Base-by-base conservation (phyloP, 345 rosid species). In the Salix arbutifolia region DNA sequence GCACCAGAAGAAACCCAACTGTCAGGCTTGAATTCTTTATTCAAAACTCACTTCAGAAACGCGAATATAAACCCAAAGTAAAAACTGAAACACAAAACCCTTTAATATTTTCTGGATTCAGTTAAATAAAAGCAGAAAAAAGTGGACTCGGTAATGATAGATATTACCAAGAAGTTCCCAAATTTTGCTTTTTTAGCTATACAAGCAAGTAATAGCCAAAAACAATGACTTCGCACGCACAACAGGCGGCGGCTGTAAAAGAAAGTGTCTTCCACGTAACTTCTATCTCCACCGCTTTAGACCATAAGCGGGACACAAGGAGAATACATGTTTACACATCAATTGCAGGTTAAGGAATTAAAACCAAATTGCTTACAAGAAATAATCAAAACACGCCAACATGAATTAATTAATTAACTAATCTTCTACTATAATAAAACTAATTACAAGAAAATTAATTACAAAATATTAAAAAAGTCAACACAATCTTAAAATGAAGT, bases 211-310 rank as follows among this genome's bases (percentile, higher is more conserved):
- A 44, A 44, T 44, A 48, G 56, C 65, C 74, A 28, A 58, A 25
- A 19, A 69, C 1, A 60, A 62, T 3, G 18, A 48, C 70, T 72
- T 14, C 17, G 14, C 18, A 13, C 4, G 1, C 17, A 44, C 50
- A 50, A 23, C 66, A 50, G 70, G 46, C 74, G 67, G 79, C 69
- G 67, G 79, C 69, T 62, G 50, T 12, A 8, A 1, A 31, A 46
- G 8, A 25, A 21, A 12, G 37, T 21, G 11, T 42, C 26, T 11
- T 26, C 21, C 42, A 66, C 81, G 76, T 78, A 77, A 77, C 71
- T 21, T 40, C 38, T 23, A 23, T 71, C 46, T 46, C 67, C 42
- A 66, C 80, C 70, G 67, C 67, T 38, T 72, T 23, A 40, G 4
- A 78, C 37, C 60, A 31, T 16, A 10, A 44, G 50, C 1, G 50